Evolutionary conservation across 129 eudicot species (phyloP), one percentile per base, ranked within the genome.

Genomic region (Artemisia annua): DNA sequence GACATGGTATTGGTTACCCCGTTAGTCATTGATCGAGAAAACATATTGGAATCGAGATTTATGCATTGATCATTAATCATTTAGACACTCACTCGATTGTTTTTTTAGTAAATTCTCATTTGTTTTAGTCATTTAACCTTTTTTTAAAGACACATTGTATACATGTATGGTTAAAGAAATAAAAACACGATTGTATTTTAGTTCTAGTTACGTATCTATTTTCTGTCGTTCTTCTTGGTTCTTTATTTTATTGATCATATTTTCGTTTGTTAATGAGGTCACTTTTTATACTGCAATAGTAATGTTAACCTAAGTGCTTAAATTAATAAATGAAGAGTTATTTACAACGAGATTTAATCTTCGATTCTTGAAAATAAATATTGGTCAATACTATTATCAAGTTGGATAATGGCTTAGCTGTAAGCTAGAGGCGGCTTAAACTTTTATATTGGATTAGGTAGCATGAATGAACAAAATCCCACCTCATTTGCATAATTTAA

Each of bases 1-100:
- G 96, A 56, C 95, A 92, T 73, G 98, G 98, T 4, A 92, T 92
- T 74, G 98, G 98, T 1, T 87, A 83, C 73, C 98, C 98, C n/a
- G 88, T 86, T 1, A 66, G 85, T 57, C 80, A 81, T 74, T 81
- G 51, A 80, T 70, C 43, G 10, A 43, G 1, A 15, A 14, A 5
- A 35, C 56, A 16, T 48, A 17, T 16, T 0, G 26, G 17, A 32
- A 11, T 8, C 18, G 13, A 32, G 43, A 32, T 32, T 4, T 20
- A 26, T 10, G 1, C 30, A 2, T 52, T 8, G 11, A 24, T 24
- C 26, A 24, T 24, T 24, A 24, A 26, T 50, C 5, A 54, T 5
- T 43, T 70, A 56, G 24, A 13, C 4, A 7, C 66, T 32, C 13
- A 19, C 32, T 63, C 53, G 26, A 55, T n/a, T 60, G 15, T 26